phyloP scores from a whole-genome alignment of 257 asterid species.

The Lycium barbarum region DNA sequence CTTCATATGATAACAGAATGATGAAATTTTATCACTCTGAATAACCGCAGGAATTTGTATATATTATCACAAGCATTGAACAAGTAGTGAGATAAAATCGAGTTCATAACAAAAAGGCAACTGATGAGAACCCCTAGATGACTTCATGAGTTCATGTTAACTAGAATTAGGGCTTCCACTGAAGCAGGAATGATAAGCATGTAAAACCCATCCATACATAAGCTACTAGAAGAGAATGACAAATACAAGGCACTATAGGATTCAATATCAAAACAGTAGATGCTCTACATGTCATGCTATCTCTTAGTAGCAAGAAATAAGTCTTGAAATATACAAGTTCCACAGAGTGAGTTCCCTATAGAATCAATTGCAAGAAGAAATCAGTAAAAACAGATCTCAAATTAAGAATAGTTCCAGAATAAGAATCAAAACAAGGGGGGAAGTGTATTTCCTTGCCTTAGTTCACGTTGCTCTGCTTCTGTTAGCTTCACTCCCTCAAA shows the following conservation, averaged over 20 bases:
- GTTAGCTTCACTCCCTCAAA: conserved; percentile 81
- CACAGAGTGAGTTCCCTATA: background rate
- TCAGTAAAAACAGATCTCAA: background rate
- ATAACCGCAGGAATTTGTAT: background rate
- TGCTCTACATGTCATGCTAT: conserved; percentile 12
- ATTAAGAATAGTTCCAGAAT: background rate
- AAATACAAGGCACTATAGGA: background rate
- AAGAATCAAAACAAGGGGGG: background rate
- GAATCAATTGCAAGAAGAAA: conserved; percentile 23
- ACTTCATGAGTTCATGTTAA: conserved; percentile 14
- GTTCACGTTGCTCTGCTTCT: conserved; percentile 70
- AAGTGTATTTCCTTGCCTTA: conserved; percentile 49
- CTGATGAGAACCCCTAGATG: conserved; percentile 9
- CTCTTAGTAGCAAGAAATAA: conserved; percentile 2
- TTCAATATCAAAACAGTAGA: conserved; percentile 12
- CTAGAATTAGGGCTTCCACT: background rate
- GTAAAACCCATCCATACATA: conserved; percentile 11
- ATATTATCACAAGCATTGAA: background rate
- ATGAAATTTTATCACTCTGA: background rate
- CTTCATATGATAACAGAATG: background rate
- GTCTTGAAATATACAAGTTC: conserved; percentile 13
- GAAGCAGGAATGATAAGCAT: conserved; percentile 7
- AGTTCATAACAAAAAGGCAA: background rate
- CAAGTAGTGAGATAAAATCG: background rate
- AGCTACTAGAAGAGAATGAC: conserved; percentile 13